Evolutionary conservation across 495 filamentous ascomycete species (phyloP), one percentile per base, ranked within the genome.

Genomic region (Penicillium odoratum): DNA sequence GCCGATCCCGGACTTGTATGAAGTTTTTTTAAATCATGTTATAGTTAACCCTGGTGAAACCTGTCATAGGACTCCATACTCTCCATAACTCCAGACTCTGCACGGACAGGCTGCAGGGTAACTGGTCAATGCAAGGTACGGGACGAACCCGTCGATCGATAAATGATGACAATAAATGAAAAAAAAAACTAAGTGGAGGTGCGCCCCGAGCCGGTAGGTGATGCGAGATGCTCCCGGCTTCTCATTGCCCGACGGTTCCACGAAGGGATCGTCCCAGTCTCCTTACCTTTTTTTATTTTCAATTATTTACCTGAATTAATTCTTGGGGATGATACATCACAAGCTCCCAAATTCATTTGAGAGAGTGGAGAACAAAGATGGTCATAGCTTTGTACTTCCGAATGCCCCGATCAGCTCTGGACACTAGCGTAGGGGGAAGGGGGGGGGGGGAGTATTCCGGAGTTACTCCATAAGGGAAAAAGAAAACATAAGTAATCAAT

Each of bases 71-170:
- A 42, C 8, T n/a, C 4, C 7, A 40, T 18, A 16, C 11, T 44
- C 21, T 21, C 21, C 21, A 21, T 21, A 55, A 44, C 15, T 16
- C 10, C 40, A 29, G 34, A 42, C 31, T 57, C 63, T 63, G 63
- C 66, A 66, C 66, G 60, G 66, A 66, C 60, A 53, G 42, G 48
- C 58, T 64, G 66, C 66, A 69, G 63, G 60, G 63, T 66, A 58
- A 62, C 53, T 68, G 5, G 55, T 58, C 56, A 51, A 60, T 69
- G 66, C 66, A 69, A 69, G 66, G 66, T 69, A 69, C 66, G 61
- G 51, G 66, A 58, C 58, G 64, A 67, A 69, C 66, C 64, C 60
- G 66, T 69, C 58, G 61, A 69, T 69, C 63, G 56, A 56, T 52
- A 44, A 11, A 45, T 15, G 13, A 38, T n/a, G 4, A 31, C 4